Evolutionary conservation across 148 eudicot genomes (phyloP), one percentile per base, ranked within the genome.

Genomic region (Rhododendron williamsianum): DNA sequence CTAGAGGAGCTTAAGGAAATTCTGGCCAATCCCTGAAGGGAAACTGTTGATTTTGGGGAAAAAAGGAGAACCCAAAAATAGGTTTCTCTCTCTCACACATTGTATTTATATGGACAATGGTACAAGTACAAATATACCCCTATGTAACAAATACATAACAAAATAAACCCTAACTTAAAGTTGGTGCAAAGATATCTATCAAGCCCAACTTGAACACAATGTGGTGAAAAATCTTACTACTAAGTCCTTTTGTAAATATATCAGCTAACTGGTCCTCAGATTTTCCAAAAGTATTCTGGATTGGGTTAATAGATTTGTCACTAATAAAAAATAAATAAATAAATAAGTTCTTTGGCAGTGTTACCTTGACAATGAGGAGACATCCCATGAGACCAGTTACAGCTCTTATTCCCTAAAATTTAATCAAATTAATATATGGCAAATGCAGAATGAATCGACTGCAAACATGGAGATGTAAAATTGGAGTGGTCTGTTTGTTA

Each of bases 381-480:
- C 99, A 97, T 85, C 99, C 99, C 91, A 88, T 88, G 74, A 92
- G 88, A 83, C 98, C 99, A 77, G 99, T 97, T 56, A 97, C 99
- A 89, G 98, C 98, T 90, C 99, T 92, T 30, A 97, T 94, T 56
- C 98, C 99, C 99, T 96, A 87, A 77, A 81, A 77, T 77, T 80
- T 76, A 83, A 43, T 46, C 78, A 84, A 19, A 72, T 78, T 77
- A 86, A 81, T 27, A 38, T 84, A 76, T 69, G 36, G 35, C 63
- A 86, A 79, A 85, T 72, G 80, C 13, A 81, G 71, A 56, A 38
- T 15, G 56, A 9, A 45, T 13, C 18, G 7, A 72, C 60, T 56
- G 69, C 27, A 38, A 74, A 73, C 33, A 78, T 69, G 41, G 27
- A 54, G 27, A 82, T 58, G 6, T 43, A 86, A 81, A 33, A 46